Conservation (phyloP, 345 rosid species). For the Hibiscus tridactylites region DNA sequence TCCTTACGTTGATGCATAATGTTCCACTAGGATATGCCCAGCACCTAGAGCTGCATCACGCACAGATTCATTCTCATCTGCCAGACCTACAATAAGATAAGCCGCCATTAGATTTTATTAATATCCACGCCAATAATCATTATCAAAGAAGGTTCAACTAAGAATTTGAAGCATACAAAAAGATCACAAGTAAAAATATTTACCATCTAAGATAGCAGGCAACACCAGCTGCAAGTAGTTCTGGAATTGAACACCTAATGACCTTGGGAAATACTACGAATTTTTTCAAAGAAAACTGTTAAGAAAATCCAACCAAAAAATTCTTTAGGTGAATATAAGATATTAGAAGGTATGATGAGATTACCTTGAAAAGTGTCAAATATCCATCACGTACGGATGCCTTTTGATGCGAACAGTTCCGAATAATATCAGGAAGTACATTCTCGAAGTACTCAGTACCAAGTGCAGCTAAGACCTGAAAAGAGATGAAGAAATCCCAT, state of each 20-base stretch:
- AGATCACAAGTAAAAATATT: background rate
- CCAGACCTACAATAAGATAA: constrained; percentile 58
- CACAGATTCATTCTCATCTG: constrained; percentile 98
- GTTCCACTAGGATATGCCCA: constrained; percentile 97
- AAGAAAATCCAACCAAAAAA: constrained; percentile 12
- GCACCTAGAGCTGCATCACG: constrained; percentile 99
- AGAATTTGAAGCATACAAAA: background rate
- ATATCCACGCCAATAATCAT: background rate
- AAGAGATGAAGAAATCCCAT: constrained; percentile 12
- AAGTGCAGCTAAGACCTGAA: constrained; percentile 91
- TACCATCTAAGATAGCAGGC: constrained; percentile 96
- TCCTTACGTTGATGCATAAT: constrained; percentile 85
- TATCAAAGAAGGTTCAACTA: constrained; percentile 5
- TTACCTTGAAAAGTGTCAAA: constrained; percentile 92
- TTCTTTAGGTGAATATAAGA: background rate
- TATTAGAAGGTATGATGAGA: background rate
- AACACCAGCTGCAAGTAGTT: constrained; percentile 88
- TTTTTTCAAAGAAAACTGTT: background rate
- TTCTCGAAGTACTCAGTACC: constrained; percentile 74
- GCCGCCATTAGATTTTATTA: constrained; percentile 9
- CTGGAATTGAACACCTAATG: constrained; percentile 88
- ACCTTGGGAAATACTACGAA: constrained; percentile 82
- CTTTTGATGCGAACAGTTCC: constrained; percentile 88
- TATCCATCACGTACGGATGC: constrained; percentile 98
- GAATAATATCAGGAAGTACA: constrained; percentile 82